Base-by-base conservation (phyloP, 106 monocot genomes). In the Posidonia australis region DNA sequence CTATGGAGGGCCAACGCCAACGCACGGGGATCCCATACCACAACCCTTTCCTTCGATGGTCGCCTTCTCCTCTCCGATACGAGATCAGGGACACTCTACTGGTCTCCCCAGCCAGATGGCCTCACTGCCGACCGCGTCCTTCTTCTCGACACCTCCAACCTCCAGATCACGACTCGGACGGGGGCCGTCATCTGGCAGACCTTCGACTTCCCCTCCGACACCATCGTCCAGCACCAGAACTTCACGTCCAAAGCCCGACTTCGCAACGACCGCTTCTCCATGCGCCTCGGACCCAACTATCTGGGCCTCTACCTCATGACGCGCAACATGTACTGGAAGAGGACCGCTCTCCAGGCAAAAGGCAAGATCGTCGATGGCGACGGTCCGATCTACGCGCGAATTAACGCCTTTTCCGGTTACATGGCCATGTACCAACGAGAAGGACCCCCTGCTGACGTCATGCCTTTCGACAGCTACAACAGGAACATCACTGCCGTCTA, bases 401-500 rank as follows among this genome's bases (percentile, higher is more conserved):
- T 93, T 36, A 72, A 78, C 25, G 52, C 78, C 23, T 59, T 80
- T 20, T 41, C 22, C 18, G 93, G 93, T 1, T 89, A 77, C 68
- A 63, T 93, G 24, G 93, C 81, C 36, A 29, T 93, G 77, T 93
- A 93, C 72, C 93, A 93, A 62, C 72, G 46, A 46, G 86, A 83
- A 47, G 63, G 49, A 9, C 70, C 64, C 1, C 86, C 86, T 14
- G 83, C 66, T 11, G 77, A 93, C 55, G 81, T 81, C 23, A 41
- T 85, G 20, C 12, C 85, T 48, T 93, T 93, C 70, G 78, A 85
- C 68, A 89, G 68, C 59, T 89, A 81, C 81, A 85, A 73, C 72
- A 63, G 74, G 13, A 28, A 60, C 1, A 46, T 78, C 20, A 2
- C 66, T 3, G 78, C 48, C 1, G 30, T 25, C 47, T 24, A n/a